Conservation (phyloP, 768 basidiomycete genomes). For the Mycena chlorophos region DNA sequence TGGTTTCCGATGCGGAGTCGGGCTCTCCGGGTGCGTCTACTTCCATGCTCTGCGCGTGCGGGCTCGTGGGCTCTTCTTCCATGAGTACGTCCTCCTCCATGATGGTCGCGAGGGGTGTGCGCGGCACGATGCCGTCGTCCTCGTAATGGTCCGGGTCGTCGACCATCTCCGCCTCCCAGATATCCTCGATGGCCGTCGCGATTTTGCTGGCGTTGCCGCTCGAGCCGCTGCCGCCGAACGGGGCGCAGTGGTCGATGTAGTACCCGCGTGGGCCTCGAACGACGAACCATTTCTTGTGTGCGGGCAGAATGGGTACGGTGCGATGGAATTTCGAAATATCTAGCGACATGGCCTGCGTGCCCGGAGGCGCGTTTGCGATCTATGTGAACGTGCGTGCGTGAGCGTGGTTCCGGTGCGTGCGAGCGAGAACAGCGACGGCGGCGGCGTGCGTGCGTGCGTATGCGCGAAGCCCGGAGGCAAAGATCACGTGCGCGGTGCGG, state of each 20-base stretch:
- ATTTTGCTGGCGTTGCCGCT: slow-evolving; percentile 36
- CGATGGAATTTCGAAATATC: slow-evolving; percentile 39
- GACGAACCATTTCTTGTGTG: slow-evolving; percentile 37
- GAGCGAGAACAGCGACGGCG: too few relatives aligned
- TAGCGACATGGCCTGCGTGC: slow-evolving; percentile 31
- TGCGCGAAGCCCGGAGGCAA: too few relatives aligned
- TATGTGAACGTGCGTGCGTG: background rate
- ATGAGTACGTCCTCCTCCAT: too few relatives aligned
- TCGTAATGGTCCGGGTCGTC: slow-evolving; percentile 26
- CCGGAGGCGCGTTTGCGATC: slow-evolving; percentile 31
- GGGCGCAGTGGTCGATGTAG: slow-evolving; percentile 34
- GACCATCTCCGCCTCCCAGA: slow-evolving; percentile 26
- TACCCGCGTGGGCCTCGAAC: slow-evolving; percentile 26
- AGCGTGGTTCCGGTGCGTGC: too few relatives aligned
- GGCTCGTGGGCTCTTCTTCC: background rate
- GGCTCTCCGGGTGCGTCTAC: too few relatives aligned
- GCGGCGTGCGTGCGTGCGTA: too few relatives aligned
- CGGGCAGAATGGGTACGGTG: slow-evolving; percentile 32
- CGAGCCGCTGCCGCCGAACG: slow-evolving; percentile 30
- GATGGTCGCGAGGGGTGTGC: slow-evolving; percentile 11
- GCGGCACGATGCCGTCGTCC: slow-evolving; percentile 32
- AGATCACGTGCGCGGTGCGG: background rate
- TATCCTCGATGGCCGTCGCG: slow-evolving; percentile 29
- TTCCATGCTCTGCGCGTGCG: slow-evolving; percentile 2
- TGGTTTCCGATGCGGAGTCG: too few relatives aligned